Conservation (phyloP, 805 yeast species). For the Kazachstania viticola region DNA sequence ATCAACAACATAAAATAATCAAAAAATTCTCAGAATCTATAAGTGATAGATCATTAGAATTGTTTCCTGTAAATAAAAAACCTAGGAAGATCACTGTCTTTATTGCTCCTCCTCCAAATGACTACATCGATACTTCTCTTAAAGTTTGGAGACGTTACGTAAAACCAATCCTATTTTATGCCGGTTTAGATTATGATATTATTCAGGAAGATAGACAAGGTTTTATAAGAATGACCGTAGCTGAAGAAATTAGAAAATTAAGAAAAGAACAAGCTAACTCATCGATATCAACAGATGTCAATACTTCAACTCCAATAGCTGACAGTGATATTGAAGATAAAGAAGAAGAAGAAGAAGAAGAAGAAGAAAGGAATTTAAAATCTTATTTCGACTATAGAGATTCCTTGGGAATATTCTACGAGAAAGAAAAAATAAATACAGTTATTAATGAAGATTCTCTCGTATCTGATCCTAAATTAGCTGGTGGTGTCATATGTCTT, state of each 20-base stretch:
- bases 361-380: slow-evolving; percentile 16
- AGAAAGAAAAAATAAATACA: slow-evolving; percentile 18
- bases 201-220: slow-evolving; percentile 79
- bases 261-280: slow-evolving; percentile 34
- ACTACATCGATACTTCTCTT: slow-evolving; percentile 64
- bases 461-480: slow-evolving; percentile 31
- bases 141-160: slow-evolving; percentile 65
- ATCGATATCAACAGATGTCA: slow-evolving; percentile 9
- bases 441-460: slow-evolving; percentile 37
- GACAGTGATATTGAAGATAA: slow-evolving; percentile 6
- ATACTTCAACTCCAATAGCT: slow-evolving; percentile 8
- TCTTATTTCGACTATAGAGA: slow-evolving; percentile 31
- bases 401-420: slow-evolving; percentile 47
- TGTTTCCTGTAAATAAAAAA: slow-evolving; percentile 35
- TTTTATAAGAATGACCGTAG: slow-evolving; percentile 69
- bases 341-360: slow-evolving; percentile 4
- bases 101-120: slow-evolving; percentile 96
- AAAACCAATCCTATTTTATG: slow-evolving; percentile 76
- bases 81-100: slow-evolving; percentile 75
- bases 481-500: slow-evolving; percentile 83
- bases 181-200: slow-evolving; percentile 75
- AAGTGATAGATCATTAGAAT: slow-evolving; percentile 37
- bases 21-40: slow-evolving; percentile 54
- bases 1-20: slow-evolving; percentile 56
- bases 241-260: slow-evolving; percentile 64